Conservation (phyloP, 2,329 filamentous ascomycete genomes). For the Lachnellula hyalina region DNA sequence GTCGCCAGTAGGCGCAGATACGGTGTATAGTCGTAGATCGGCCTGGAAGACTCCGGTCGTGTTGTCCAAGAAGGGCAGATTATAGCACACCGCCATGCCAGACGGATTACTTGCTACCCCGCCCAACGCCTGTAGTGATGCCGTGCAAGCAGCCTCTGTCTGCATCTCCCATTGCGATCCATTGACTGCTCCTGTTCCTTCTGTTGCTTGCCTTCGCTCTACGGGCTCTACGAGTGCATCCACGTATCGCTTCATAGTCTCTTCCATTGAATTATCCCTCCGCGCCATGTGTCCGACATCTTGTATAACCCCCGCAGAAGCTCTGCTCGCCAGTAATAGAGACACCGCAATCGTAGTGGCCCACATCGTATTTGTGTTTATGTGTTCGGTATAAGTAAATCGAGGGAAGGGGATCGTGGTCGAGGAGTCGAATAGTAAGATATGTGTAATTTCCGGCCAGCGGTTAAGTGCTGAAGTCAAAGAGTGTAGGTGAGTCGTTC, state of each 20-base stretch:
- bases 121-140: conserved; percentile 49
- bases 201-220: conserved; percentile 21
- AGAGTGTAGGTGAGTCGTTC: conserved; percentile 15
- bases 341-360: conserved; percentile 13
- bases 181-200: conserved; percentile 32
- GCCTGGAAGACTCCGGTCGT: conserved; percentile 67
- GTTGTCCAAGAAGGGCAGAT: conserved; percentile 66
- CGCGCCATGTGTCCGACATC: conserved; percentile 22
- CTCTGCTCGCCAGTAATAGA: conserved; percentile 25
- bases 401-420: background rate
- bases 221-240: conserved; percentile 28
- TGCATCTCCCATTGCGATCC: conserved; percentile 50
- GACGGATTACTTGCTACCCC: conserved; percentile 62
- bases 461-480: conserved; percentile 17
- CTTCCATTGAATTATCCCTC: conserved; percentile 23
- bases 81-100: conserved; percentile 78
- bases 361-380: conserved; percentile 20
- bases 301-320: conserved; percentile 21
- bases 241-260: conserved; percentile 27
- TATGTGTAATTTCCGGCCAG: conserved; percentile 21
- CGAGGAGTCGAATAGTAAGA: conserved; percentile 9
- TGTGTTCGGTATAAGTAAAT: background rate
- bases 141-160: conserved; percentile 54
- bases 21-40: conserved; percentile 68
- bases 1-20: conserved; percentile 51